phyloP scores from a whole-genome alignment of 1,139 yeast genomes.

The Suhomyces maxii region DNA sequence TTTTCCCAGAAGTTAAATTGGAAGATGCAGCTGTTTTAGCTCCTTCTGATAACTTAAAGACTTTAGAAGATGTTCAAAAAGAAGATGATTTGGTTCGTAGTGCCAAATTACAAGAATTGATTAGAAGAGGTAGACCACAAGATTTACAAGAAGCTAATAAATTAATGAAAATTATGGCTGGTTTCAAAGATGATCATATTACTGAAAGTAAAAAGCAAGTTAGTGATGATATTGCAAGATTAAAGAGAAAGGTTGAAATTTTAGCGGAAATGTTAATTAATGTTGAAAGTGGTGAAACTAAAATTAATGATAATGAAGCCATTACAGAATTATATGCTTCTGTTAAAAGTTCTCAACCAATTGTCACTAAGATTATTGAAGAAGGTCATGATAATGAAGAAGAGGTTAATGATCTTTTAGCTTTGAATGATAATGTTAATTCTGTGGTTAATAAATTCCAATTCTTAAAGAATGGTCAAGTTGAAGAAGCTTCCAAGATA shows the following conservation, averaged over 20 bases:
- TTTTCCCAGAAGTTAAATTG: slow-evolving; percentile 85
- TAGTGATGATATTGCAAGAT: slow-evolving; percentile 79
- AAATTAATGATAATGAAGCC: slow-evolving; percentile 66
- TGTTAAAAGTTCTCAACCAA: slow-evolving; percentile 83
- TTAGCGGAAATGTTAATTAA: slow-evolving; percentile 82
- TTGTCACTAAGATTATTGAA: slow-evolving; percentile 76
- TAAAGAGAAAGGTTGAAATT: slow-evolving; percentile 85
- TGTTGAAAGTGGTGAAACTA: slow-evolving; percentile 49
- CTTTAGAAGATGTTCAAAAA: slow-evolving; percentile 85
- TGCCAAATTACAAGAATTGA: slow-evolving; percentile 92
- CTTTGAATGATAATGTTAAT: slow-evolving; percentile 76
- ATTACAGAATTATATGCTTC: slow-evolving; percentile 75
- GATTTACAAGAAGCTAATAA: slow-evolving; percentile 96
- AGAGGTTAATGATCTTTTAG: slow-evolving; percentile 64
- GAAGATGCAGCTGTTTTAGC: slow-evolving; percentile 93
- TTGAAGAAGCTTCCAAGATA: slow-evolving; percentile 59
- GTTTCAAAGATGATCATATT: slow-evolving; percentile 79
- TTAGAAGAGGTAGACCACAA: slow-evolving; percentile 93
- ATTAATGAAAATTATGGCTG: slow-evolving; percentile 97
- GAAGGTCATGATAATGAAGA: slow-evolving; percentile 71
- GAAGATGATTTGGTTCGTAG: slow-evolving; percentile 92
- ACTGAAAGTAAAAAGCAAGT: slow-evolving; percentile 75
- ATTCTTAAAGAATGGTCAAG: slow-evolving; percentile 64
- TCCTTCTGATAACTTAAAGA: slow-evolving; percentile 86
- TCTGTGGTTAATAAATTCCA: slow-evolving; percentile 67